phyloP scores from a whole-genome alignment of 495 filamentous ascomycete species.

The Choiromyces venosus region DNA sequence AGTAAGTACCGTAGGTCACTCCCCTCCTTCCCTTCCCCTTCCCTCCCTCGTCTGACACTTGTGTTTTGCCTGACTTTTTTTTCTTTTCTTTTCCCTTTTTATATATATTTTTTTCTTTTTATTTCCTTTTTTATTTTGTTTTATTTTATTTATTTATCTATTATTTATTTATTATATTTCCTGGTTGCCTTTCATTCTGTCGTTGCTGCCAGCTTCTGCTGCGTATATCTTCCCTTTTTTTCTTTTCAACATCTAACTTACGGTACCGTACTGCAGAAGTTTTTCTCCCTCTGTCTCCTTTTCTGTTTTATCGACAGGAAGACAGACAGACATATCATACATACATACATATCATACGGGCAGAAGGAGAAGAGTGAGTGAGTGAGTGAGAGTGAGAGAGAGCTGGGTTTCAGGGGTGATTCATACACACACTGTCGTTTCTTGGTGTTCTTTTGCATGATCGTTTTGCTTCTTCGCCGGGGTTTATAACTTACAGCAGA shows the following conservation, averaged over 20 bases:
- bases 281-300: background rate
- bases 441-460: background rate
- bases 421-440: background rate
- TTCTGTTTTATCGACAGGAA: background rate
- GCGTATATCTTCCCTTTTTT: background rate
- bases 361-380: background rate
- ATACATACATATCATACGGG: background rate
- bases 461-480: background rate
- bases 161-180: conserved; percentile 1
- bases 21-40: background rate
- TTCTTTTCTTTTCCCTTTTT: background rate
- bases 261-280: background rate
- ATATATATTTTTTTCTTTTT: background rate
- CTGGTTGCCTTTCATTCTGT: background rate
- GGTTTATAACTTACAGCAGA: background rate
- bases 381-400: background rate
- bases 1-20: too few relatives aligned
- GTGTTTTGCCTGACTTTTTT: background rate
- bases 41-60: background rate
- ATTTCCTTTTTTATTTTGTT: background rate
- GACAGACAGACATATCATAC: background rate
- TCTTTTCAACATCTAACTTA: background rate
- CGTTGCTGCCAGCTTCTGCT: background rate
- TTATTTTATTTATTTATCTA: conserved; percentile 1
- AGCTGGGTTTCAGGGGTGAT: conserved; percentile 1